These are phyloP conservation scores for Penicillium canariense DNA, from an alignment of 495 filamentous ascomycete genomes.

Conservation along the genomic window DNA sequence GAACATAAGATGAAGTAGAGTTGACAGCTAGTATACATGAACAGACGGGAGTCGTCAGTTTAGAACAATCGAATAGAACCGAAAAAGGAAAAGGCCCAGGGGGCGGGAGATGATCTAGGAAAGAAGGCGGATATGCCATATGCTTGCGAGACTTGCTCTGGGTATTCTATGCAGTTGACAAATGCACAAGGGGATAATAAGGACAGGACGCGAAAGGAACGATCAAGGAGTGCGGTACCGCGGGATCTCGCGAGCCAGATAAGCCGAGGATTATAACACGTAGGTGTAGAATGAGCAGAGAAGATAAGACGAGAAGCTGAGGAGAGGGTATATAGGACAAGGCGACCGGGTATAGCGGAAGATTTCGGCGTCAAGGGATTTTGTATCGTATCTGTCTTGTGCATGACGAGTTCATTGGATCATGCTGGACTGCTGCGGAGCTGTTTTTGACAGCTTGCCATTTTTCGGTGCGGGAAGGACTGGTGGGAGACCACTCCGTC, in stretches of 20 bases:
- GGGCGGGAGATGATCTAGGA: background rate
- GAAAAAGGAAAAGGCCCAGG: background rate
- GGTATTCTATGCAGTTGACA: background rate
- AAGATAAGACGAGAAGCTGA: background rate
- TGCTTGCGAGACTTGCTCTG: background rate
- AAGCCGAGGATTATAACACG: background rate
- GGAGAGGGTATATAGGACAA: background rate
- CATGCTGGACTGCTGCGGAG: slow-evolving; percentile 18
- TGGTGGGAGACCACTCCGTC: slow-evolving; percentile 6
- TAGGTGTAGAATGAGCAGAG: background rate
- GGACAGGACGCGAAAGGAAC: background rate
- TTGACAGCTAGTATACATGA: background rate
- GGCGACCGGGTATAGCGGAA: background rate
- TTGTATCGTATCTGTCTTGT: slow-evolving; percentile 3
- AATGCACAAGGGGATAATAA: background rate
- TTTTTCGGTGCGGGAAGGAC: background rate
- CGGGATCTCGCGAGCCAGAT: background rate
- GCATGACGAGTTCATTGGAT: slow-evolving; percentile 8
- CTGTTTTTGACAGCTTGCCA: slow-evolving; percentile 6
- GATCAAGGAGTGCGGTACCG: background rate
- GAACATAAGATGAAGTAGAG: slow-evolving; percentile 1
- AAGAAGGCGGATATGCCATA: background rate
- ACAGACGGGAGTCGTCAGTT: slow-evolving; percentile 5
- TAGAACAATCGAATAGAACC: slow-evolving; percentile 1
- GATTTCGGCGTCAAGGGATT: background rate